A percentile compares a stretch with the other conserved stretches of the same genome.
phyloP scores from a whole-genome alignment of 345 rosid genomes.

The Populus ilicifolia region DNA sequence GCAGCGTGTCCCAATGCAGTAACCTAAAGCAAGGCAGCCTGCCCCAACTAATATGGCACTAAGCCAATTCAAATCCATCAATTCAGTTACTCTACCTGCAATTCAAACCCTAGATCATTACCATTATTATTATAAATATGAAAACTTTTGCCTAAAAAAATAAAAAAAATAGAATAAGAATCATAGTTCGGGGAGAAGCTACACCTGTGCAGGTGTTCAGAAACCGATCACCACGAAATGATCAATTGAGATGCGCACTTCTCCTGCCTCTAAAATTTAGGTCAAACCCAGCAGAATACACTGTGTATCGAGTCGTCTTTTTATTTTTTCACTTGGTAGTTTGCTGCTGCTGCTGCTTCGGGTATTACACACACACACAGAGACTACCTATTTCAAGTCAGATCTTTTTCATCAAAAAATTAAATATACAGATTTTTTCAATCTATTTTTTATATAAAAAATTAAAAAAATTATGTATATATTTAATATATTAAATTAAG shows the following conservation, averaged over 20 bases:
- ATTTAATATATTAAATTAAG: no score
- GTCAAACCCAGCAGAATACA: not conserved
- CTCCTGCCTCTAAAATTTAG: not conserved
- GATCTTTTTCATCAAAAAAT: no score
- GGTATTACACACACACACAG: no score
- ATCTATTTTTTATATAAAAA: no score
- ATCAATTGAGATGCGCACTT: not conserved
- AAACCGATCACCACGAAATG: no score
- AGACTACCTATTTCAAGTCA: no score
- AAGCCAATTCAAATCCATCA: constrained; percentile 77
- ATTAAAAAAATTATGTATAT: no score
- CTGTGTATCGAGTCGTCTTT: not conserved
- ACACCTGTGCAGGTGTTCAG: not conserved
- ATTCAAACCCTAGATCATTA: not conserved
- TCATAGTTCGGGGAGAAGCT: not conserved
- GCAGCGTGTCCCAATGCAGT: constrained; percentile 59
- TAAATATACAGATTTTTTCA: no score
- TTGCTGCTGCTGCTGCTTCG: no score
- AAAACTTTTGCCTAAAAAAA: not conserved
- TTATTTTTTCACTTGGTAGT: no score
- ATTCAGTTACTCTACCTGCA: constrained; percentile 1
- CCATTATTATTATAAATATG: not conserved
- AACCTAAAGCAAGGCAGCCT: constrained; percentile 77
- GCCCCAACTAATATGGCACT: constrained; percentile 79
- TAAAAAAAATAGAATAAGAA: not conserved